phyloP scores from a whole-genome alignment of 1,284 basidiomycete genomes.

The Puccinia horiana region DNA sequence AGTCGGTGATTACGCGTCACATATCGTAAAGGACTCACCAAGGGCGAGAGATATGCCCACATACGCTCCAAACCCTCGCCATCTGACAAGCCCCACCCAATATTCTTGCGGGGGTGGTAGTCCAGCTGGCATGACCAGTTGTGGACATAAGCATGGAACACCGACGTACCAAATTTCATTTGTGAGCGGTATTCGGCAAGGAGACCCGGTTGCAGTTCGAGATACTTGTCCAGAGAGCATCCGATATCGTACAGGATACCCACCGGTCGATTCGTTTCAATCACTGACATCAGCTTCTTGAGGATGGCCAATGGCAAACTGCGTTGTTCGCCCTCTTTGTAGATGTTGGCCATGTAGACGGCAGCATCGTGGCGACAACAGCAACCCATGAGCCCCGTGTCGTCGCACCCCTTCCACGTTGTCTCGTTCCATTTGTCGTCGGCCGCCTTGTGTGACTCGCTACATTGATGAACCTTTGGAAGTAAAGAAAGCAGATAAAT shows the following conservation, averaged over 20 bases:
- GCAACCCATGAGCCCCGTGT: constrained; percentile 18
- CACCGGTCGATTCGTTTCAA: not conserved
- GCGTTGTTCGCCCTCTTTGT: not conserved
- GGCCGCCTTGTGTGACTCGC: constrained; percentile 15
- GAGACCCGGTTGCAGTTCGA: not conserved
- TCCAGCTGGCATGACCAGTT: constrained; percentile 5
- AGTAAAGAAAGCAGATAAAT: not conserved
- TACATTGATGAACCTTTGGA: constrained; percentile 7
- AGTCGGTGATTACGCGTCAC: not conserved
- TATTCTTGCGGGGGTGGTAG: not conserved
- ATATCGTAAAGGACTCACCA: not conserved
- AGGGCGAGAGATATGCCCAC: not conserved
- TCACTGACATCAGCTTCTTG: not conserved
- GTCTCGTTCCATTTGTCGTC: constrained; percentile 5
- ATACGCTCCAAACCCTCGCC: not conserved
- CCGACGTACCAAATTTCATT: not conserved
- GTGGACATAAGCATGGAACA: constrained; percentile 30
- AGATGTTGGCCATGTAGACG: not conserved
- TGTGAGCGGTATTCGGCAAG: not conserved
- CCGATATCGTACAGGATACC: constrained; percentile 16
- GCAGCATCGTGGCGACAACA: not conserved
- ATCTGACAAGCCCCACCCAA: constrained; percentile 28
- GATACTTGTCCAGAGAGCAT: not conserved
- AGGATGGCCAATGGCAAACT: not conserved
- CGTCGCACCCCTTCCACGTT: constrained; percentile 28